These are phyloP conservation scores for Ensete glaucum DNA, from an alignment of 176 grass and related monocot species.

Conservation along the genomic window DNA sequence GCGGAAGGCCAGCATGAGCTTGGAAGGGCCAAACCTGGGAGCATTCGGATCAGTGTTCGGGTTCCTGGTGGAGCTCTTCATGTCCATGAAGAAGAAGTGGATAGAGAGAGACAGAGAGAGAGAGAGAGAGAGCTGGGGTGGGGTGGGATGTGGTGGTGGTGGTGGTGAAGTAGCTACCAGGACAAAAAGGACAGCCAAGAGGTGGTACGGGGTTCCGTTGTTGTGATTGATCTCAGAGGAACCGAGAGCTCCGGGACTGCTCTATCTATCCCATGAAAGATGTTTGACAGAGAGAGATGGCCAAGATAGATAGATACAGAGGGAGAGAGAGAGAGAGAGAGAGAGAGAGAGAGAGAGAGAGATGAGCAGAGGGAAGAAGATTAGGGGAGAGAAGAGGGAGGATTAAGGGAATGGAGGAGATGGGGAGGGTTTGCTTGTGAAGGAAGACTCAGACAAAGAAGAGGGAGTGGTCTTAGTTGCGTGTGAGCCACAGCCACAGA, in stretches of 20 bases:
- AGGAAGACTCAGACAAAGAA: background rate
- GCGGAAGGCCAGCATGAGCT: background rate
- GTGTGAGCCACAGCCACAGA: background rate
- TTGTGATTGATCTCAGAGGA: no score
- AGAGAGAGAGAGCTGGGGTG: background rate
- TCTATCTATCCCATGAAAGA: background rate
- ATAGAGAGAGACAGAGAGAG: background rate
- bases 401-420: no score
- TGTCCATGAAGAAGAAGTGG: background rate
- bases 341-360: conserved; percentile 9
- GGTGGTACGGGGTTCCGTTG: background rate
- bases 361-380: background rate
- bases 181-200: no score
- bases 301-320: background rate
- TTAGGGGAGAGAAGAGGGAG: background rate
- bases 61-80: background rate
- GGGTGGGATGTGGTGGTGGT: no score
- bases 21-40: background rate
- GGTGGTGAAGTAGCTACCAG: background rate
- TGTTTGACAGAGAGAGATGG: no score
- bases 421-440: background rate
- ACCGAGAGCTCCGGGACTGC: no score
- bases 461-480: no score
- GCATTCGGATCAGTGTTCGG: background rate
- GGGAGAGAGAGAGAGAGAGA: conserved; percentile 1